Base-by-base conservation (phyloP, 345 rosid species). In the Excoecaria cochinchinensis region DNA sequence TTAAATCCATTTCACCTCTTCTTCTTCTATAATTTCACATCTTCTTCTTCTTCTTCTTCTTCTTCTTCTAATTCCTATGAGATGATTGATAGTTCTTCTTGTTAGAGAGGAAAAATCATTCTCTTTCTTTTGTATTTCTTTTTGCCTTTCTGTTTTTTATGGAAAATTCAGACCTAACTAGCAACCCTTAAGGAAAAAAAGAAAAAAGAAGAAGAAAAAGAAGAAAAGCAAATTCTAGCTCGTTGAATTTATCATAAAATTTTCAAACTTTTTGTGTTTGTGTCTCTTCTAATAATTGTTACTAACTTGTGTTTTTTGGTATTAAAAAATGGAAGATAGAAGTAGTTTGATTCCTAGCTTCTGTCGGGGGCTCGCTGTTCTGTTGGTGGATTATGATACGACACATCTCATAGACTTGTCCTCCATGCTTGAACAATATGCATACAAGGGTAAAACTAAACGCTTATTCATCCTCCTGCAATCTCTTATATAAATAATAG, bases 301-400 rank as follows among this genome's bases (percentile, higher is more conserved):
- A 0, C 3, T n/a, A 42, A 9, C 44, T n/a, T 21, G 4, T 12
- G 0, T 46, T 46, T 22, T 4, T 5, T 17, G 39, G 19, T 24
- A 17, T 46, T 3, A 15, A 4, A 63, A 63, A 73, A 73, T 73
- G 69, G 60, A 51, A 48, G 70, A 31, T 58, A 31, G 11, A 24
- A 55, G 71, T 21, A 76, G 60, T 55, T 42, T 5, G 16, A 72
- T 86, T 15, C 85, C 83, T 5, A 70, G 58, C 68, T 81, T 66
- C 15, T 84, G 78, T 53, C 73, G 61, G 24, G 86, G 82, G 22
- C 67, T 85, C 31, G 24, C 22, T 4, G 21, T 87, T 38, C 53
- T 85, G 74, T 9, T 87, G 83, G 86, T 85, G 70, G 87, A 87
- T 83, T 60, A 63, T 47, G 90, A 87, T 67, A 63, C 75, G 2